Percentiles rank a stretch among this genome's conserved stretches.
phyloP scores from a whole-genome alignment of 352 stramenopile genomes.

The Phytophthora pinifolia region DNA sequence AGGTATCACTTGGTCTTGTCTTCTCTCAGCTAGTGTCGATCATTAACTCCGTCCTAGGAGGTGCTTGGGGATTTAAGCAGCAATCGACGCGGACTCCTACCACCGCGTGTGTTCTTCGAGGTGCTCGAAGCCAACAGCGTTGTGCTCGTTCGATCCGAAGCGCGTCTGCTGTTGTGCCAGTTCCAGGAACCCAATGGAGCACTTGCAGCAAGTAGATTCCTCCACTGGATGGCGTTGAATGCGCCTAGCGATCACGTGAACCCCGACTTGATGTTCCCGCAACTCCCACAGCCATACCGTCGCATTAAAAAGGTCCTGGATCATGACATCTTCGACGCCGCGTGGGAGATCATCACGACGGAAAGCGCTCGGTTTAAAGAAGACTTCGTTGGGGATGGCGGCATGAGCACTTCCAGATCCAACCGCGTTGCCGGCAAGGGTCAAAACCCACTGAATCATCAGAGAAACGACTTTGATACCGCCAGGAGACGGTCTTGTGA shows the following conservation, averaged over 20 bases:
- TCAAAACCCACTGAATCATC: conserved; percentile 2
- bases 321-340: conserved; percentile 52
- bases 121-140: conserved; percentile 54
- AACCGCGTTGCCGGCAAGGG: conserved; percentile 7
- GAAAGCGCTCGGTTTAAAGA: conserved; percentile 49
- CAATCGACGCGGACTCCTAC: conserved; percentile 36
- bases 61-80: conserved; percentile 34
- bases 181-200: conserved; percentile 50
- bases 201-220: conserved; percentile 40
- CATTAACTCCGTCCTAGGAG: conserved; percentile 15
- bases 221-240: conserved; percentile 58
- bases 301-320: conserved; percentile 69
- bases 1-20: conserved; percentile 12
- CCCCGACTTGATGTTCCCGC: conserved; percentile 55
- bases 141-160: conserved; percentile 27
- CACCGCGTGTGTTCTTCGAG: conserved; percentile 44
- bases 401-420: conserved; percentile 3
- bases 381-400: conserved; percentile 6
- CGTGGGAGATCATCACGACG: conserved; percentile 48
- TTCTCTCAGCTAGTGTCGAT: not conserved
- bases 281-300: conserved; percentile 70
- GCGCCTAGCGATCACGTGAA: conserved; percentile 58
- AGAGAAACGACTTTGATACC: conserved; percentile 43
- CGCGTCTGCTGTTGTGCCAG: conserved; percentile 30
- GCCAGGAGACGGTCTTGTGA: conserved; percentile 51